Evolutionary conservation across 805 yeast species (phyloP).

Genomic region (Kodamaea neixiangensis): DNA sequence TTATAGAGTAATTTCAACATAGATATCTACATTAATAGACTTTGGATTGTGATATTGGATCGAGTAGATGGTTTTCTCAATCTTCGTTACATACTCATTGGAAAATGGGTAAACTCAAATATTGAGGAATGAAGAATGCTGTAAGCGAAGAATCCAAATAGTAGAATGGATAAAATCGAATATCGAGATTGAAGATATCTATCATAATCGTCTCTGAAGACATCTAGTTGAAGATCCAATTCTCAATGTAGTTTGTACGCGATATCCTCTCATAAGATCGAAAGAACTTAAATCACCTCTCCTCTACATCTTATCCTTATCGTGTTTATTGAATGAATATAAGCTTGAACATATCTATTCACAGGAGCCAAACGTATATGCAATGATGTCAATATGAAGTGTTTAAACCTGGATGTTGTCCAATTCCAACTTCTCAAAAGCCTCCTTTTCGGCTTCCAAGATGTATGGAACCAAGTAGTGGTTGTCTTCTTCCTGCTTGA

Average conservation of each 20-base stretch:
- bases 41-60: not conserved
- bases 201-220: too few species aligned
- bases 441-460: conserved; percentile 93
- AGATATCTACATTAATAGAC: conserved; percentile 5
- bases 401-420: conserved; percentile 63
- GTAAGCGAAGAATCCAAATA: too few species aligned
- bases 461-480: conserved; percentile 86
- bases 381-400: not conserved
- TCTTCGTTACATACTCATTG: too few species aligned
- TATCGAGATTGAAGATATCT: too few species aligned
- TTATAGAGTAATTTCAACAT: not conserved
- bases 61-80: not conserved
- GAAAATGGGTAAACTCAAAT: too few species aligned
- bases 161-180: too few species aligned
- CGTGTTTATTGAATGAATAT: not conserved
- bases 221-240: too few species aligned
- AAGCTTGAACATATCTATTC: not conserved
- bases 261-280: too few species aligned
- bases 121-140: too few species aligned
- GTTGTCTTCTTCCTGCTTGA: conserved; percentile 76
- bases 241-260: too few species aligned
- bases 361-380: not conserved
- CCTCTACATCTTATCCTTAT: too few species aligned
- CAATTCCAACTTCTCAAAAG: conserved; percentile 81
- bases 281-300: too few species aligned